Evolutionary conservation across 441 rosid species (phyloP).

Genomic region (Pelargonium cotyledonis): DNA sequence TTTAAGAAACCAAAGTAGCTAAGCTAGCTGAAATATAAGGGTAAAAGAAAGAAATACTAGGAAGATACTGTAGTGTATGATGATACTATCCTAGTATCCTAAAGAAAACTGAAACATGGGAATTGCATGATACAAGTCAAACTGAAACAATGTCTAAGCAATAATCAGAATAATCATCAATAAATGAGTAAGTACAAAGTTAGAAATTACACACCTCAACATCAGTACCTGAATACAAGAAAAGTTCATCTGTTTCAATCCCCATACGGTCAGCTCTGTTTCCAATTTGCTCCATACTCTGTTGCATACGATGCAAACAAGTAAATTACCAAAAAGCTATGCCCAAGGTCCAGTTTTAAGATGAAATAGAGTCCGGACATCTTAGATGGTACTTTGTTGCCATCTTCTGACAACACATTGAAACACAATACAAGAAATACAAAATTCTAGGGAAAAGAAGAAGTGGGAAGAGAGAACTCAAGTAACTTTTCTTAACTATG

Average conservation of each 20-base stretch:
- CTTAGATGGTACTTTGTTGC: not conserved
- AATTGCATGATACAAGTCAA: not conserved
- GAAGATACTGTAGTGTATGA: not conserved
- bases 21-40: not conserved
- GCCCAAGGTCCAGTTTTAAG: not conserved
- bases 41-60: not conserved
- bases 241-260: constrained; percentile 58
- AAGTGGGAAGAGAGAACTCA: not conserved
- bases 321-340: not conserved
- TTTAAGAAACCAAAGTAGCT: not conserved
- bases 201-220: constrained; percentile 49
- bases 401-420: not conserved
- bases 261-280: constrained; percentile 79
- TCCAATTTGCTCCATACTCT: constrained; percentile 92
- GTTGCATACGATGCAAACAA: constrained; percentile 24
- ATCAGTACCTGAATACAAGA: constrained; percentile 78
- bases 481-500: not conserved
- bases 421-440: not conserved
- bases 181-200: constrained; percentile 8
- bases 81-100: not conserved
- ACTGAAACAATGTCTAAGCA: not conserved
- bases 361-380: not conserved
- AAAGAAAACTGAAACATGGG: not conserved
- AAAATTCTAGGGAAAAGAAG: not conserved
- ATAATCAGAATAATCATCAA: not conserved